Evolutionary conservation across 83 land plant species (phyloP), one percentile per base, ranked within the genome.

Genomic region (Picea abies): DNA sequence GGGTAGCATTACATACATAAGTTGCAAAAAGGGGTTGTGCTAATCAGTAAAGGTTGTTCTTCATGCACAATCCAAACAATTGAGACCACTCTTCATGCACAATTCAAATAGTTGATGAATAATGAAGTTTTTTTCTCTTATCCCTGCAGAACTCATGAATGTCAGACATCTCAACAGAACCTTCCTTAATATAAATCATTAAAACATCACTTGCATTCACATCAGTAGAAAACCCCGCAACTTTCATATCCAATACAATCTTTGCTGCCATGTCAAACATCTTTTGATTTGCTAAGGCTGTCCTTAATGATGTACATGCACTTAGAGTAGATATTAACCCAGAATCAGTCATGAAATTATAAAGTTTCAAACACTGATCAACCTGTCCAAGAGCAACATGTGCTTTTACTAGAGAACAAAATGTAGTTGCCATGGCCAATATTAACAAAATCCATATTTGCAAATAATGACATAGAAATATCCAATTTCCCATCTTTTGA

Each of bases 131-230:
- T 93, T 95, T 56, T 92, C 88, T 58, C 89, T 84, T n/a, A 95
- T 90, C 20, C 93, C 93, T 52, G 87, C 82, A 47, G 95, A 88
- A 72, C 87, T 88, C 96, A 93, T 91, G 83, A 93, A 94, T 10
- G 83, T 82, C 12, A 92, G 82, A 90, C 96, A 93, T 75, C 85
- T 83, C 64, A 90, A 76, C 84, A 25, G 92, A 88, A 11, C 92
- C 93, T 81, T 94, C 96, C 73, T 95, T 91, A 9, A 95, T 90
- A 79, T 92, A 89, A 12, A 91, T 87, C 94, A 95, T 93, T 8
- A 95, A 63, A 79, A 90, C 84, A 86, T 95, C 96, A 82, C 94
- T 95, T 1, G 96, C 93, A 84, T 82, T 86, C 56, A 90, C 92
- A 84, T 90, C 94, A 79, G 91, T 91, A 47, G 88, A 58, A 41